phyloP scores from a whole-genome alignment of 2,329 filamentous ascomycete genomes.

The Alternaria sp. region DNA sequence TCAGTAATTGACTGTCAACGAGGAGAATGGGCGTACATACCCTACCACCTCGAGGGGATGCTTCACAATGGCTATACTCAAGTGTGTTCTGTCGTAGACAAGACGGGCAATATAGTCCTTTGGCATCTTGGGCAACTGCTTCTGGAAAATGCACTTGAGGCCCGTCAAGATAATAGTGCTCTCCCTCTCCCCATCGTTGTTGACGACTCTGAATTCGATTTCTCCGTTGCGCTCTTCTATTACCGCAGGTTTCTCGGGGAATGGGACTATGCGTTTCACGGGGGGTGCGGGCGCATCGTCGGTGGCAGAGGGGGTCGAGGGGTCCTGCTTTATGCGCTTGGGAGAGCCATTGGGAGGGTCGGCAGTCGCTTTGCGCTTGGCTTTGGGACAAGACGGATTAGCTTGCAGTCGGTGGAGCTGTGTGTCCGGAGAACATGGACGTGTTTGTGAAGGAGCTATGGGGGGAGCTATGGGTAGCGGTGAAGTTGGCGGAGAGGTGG shows the following conservation, averaged over 20 bases:
- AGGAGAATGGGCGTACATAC: constrained; percentile 46
- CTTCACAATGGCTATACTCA: constrained; percentile 97
- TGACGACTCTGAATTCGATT: constrained; percentile 97
- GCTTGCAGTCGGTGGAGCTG: constrained; percentile 21
- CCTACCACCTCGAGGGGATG: constrained; percentile 92
- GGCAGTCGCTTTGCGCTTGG: constrained; percentile 79
- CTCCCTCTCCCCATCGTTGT: constrained; percentile 89
- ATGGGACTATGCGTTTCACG: constrained; percentile 75
- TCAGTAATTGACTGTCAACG: constrained; percentile 1
- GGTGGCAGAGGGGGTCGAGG: constrained; percentile 45
- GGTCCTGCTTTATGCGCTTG: constrained; percentile 64
- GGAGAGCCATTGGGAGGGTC: constrained; percentile 68
- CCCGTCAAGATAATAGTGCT: constrained; percentile 95
- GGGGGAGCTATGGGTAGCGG: neutral
- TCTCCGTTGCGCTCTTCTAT: constrained; percentile 92
- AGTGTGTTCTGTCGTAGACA: constrained; percentile 95
- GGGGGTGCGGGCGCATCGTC: constrained; percentile 50
- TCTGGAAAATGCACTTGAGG: constrained; percentile 97
- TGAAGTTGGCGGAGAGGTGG: constrained; percentile 27
- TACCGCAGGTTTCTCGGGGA: constrained; percentile 93
- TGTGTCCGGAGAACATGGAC: constrained; percentile 16
- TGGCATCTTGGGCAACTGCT: constrained; percentile 98
- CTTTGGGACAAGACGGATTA: constrained; percentile 37
- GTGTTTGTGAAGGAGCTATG: constrained; percentile 2
- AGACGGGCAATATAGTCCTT: constrained; percentile 98